Evolutionary conservation across 345 rosid genomes (phyloP), one percentile per base, ranked within the genome.

Genomic region (Reutealis trisperma): DNA sequence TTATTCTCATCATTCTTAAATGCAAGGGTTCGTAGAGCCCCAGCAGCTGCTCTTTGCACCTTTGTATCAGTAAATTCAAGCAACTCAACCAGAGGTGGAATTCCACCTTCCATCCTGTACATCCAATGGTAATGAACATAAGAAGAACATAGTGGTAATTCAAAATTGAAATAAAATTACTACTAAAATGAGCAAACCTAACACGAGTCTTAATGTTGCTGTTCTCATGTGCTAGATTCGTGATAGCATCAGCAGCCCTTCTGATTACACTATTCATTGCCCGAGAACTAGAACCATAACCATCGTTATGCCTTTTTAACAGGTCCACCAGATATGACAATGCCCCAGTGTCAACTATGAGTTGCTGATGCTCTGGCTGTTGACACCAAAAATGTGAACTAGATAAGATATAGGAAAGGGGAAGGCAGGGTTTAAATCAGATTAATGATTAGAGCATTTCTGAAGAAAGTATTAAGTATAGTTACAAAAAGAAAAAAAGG

Each of bases 41-140:
- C 99, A 58, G 97, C 99, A 79, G 99, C 95, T 80, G 99, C 97
- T 88, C 99, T 92, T 82, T 96, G 98, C 82, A 96, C 98, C 82
- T 96, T 96, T 41, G 91, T 78, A 76, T 92, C 99, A 70, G 86
- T 75, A 84, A 88, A 92, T 75, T 91, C 97, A 75, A 96, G 97
- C 88, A 96, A 87, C 78, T 94, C 98, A 27, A 94, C 99, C 6
- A 96, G 91, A 67, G 99, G 98, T 30, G 97, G 99, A 79, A 96
- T 94, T 64, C 98, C 99, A 22, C 97, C 96, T 86, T 93, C 96
- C 89, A 75, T 74, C 92, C 99, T 96, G 93, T 70, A 70, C 47
- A 69, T 79, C 75, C 76, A 74, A 55, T 27, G 70, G 70, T 63
- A 75, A 55, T 55, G 41, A 41, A 25, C 69, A 83, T 66, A 75